Evolutionary conservation across 352 stramenopile genomes (phyloP).

Genomic region (Phytophthora brassicae): DNA sequence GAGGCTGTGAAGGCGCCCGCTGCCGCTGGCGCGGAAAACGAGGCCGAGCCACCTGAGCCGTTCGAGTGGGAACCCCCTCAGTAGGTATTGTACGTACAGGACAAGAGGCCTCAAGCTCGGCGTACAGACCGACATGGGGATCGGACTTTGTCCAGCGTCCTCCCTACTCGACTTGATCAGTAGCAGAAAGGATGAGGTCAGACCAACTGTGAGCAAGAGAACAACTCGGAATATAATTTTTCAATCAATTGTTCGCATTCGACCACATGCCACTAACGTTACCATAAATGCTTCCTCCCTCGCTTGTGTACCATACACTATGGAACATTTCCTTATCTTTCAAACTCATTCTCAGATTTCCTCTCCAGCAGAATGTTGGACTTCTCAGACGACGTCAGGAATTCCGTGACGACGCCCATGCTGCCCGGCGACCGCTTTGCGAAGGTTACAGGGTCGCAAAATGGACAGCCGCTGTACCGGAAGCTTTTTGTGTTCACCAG

Average conservation of each 20-base stretch:
- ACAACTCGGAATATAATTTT: slow-evolving; percentile 38
- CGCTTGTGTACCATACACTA: too few relatives aligned
- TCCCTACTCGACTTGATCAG: slow-evolving; percentile 3
- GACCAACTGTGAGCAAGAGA: slow-evolving; percentile 23
- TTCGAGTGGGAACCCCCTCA: slow-evolving; percentile 95
- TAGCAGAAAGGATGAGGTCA: slow-evolving; percentile 26
- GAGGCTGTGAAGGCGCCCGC: slow-evolving; percentile 92
- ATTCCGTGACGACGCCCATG: slow-evolving; percentile 30
- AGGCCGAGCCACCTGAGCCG: slow-evolving; percentile 93
- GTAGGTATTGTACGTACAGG: slow-evolving; percentile 37
- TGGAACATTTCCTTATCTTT: too few relatives aligned
- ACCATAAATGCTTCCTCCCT: too few relatives aligned
- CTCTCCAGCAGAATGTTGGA: slow-evolving; percentile 9
- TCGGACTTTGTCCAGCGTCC: slow-evolving; percentile 14
- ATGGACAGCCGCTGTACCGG: slow-evolving; percentile 48
- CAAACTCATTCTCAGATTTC: slow-evolving; percentile 10
- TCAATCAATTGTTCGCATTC: slow-evolving; percentile 27
- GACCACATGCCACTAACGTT: too few relatives aligned
- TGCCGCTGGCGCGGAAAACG: slow-evolving; percentile 89
- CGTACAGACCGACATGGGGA: slow-evolving; percentile 25
- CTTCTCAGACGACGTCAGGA: slow-evolving; percentile 9
- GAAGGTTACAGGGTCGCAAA: slow-evolving; percentile 49
- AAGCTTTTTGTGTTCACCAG: slow-evolving; percentile 58
- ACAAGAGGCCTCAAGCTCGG: slow-evolving; percentile 24
- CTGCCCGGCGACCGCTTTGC: slow-evolving; percentile 40